Conservation (phyloP, 2,329 filamentous ascomycete genomes). For the Aspergillus udagawae region DNA sequence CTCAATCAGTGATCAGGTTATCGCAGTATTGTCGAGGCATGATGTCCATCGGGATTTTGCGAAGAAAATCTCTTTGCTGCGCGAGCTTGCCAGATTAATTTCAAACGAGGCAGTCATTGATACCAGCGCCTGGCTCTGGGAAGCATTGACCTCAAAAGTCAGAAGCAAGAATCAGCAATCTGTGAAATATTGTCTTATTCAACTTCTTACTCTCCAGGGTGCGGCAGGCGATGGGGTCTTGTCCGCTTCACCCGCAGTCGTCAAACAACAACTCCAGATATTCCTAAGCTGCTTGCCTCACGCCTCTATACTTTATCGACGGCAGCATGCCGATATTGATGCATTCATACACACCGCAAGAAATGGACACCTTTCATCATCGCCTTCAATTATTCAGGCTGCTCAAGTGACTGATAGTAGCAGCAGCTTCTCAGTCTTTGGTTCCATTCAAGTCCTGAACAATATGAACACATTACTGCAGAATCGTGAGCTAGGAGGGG, state of each 20-base stretch:
- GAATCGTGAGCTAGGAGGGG: slow-evolving; percentile 28
- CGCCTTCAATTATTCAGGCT: slow-evolving; percentile 11
- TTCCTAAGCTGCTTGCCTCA: slow-evolving; percentile 6
- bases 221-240: neutral
- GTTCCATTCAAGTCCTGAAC: neutral
- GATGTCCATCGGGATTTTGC: slow-evolving; percentile 2
- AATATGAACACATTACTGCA: slow-evolving; percentile 21
- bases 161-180: neutral
- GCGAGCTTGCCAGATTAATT: slow-evolving; percentile 8
- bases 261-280: slow-evolving; percentile 1
- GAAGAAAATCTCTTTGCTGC: slow-evolving; percentile 8
- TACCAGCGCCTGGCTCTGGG: slow-evolving; percentile 6
- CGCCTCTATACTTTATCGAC: slow-evolving; percentile 13
- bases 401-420: neutral
- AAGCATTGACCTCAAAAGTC: neutral
- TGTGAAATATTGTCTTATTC: neutral
- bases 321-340: slow-evolving; percentile 15
- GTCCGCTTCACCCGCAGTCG: neutral
- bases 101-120: slow-evolving; percentile 4
- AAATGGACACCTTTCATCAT: slow-evolving; percentile 14
- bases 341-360: slow-evolving; percentile 20
- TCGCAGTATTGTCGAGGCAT: slow-evolving; percentile 6
- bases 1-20: slow-evolving; percentile 19
- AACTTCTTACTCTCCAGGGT: neutral
- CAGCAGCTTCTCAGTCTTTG: neutral